A percentile compares a stretch with the other conserved stretches of the same genome.
phyloP scores from a whole-genome alignment of 176 grass and related monocot genomes.

The bread wheat (Triticum aestivum) region IWGSC_CS_RefSeq_v2.1 NC_057811.1:458220491-458220990 shows the following conservation, averaged over 20 bases:
- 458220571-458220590: background rate
- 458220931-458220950: background rate
- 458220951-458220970: background rate
- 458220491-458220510: background rate
- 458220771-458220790: no score
- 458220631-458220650: conserved; percentile 1
- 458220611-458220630: background rate
- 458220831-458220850: no score
- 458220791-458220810: no score
- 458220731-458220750: background rate
- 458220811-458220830: no score
- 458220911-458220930: background rate
- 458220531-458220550: background rate
- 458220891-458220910: background rate
- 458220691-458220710: background rate
- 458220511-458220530: background rate
- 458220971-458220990: background rate
- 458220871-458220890: no score
- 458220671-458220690: conserved; percentile 6
- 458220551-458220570: background rate
- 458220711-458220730: background rate
- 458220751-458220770: no score
- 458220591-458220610: background rate
- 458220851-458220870: no score
- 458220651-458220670: conserved; percentile 5